Conservation (phyloP, 2,329 filamentous ascomycete genomes). For the Rasamsonia emersonii region DNA sequence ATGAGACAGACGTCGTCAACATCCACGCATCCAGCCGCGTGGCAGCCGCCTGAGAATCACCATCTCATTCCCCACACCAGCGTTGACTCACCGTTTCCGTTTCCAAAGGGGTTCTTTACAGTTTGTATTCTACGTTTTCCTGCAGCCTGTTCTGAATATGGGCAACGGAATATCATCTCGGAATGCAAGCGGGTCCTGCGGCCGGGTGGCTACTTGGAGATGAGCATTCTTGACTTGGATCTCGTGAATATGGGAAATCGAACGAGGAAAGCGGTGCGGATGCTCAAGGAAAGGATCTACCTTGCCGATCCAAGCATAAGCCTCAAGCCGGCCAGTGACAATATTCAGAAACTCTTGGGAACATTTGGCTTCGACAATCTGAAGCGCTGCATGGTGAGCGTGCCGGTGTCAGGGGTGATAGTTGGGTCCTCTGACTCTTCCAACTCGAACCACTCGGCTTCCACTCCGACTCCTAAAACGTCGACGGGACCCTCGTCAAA, state of each 20-base stretch:
- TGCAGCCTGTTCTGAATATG: slow-evolving; percentile 34
- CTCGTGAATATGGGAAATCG: slow-evolving; percentile 43
- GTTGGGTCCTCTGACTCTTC: slow-evolving; percentile 34
- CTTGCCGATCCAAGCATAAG: slow-evolving; percentile 33
- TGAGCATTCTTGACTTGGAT: slow-evolving; percentile 42
- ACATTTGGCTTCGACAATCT: slow-evolving; percentile 40
- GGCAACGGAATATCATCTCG: slow-evolving; percentile 36
- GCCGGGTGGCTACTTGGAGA: slow-evolving; percentile 41
- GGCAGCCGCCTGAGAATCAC: slow-evolving; percentile 35
- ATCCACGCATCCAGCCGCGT: slow-evolving; percentile 31
- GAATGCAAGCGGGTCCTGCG: slow-evolving; percentile 42
- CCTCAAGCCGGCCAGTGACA: slow-evolving; percentile 40
- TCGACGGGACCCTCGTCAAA: slow-evolving; percentile 17
- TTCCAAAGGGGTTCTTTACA: slow-evolving; percentile 39
- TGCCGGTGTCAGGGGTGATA: slow-evolving; percentile 40
- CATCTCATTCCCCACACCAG: slow-evolving; percentile 34
- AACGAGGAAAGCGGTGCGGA: slow-evolving; percentile 37
- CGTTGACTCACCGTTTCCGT: slow-evolving; percentile 35
- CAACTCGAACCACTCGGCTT: slow-evolving; percentile 27
- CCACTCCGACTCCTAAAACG: slow-evolving; percentile 16
- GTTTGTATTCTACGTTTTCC: slow-evolving; percentile 40
- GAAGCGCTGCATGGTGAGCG: slow-evolving; percentile 41
- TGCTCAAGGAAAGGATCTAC: slow-evolving; percentile 39
- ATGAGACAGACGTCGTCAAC: slow-evolving; percentile 24
- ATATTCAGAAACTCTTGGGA: slow-evolving; percentile 38